Base-by-base conservation (phyloP, 202 grass and related monocot species). In the Bolboschoenoplectus hybrid region DNA sequence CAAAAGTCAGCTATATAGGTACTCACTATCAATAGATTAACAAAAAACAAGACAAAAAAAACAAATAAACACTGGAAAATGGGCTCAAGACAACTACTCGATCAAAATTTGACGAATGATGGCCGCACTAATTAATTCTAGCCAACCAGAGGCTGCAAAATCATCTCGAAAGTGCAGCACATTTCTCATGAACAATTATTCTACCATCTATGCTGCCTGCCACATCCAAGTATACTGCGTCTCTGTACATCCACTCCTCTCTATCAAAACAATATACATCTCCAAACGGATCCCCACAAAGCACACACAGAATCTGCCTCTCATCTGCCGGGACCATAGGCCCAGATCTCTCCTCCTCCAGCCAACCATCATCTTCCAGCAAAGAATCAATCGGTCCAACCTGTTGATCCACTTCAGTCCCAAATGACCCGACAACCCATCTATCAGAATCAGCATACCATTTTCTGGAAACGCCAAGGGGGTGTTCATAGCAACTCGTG, bases 161-260 rank as follows among this genome's bases (percentile, higher is more conserved):
- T 95, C 84, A 78, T 90, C 73, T 80, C 80, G 88, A 95, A 94
- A 10, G 92, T 77, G 38, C 95, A 94, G 65, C 78, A 89, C 73
- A 81, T 58, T 74, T 56, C 67, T 40, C 67, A 88, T 78, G 85
- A 12, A 58, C 61, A 51, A 57, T 88, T 70, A 78, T 76, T 75
- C 47, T 40, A 80, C 71, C 57, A 63, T 63, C 73, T 82, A 91
- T 86, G 64, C 17, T 87, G 60, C 82, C 87, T 0, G 58, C 78
- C 19, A 46, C 52, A 86, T 93, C 83, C 86, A 92, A 92, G 86
- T 97, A 91, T 11, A 87, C 69, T 19, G 91, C 82, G 44, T 89
- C 97, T 91, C 87, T 94, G 82, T 94, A 99, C 97, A 99, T 94
- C 97, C 97, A 99, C 80, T 94, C 83, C 49, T 88, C 89, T 19